A percentile compares a stretch with the other conserved stretches of the same genome.
phyloP scores from a whole-genome alignment of 257 asterid species.

The Solanum sejunctum region DNA sequence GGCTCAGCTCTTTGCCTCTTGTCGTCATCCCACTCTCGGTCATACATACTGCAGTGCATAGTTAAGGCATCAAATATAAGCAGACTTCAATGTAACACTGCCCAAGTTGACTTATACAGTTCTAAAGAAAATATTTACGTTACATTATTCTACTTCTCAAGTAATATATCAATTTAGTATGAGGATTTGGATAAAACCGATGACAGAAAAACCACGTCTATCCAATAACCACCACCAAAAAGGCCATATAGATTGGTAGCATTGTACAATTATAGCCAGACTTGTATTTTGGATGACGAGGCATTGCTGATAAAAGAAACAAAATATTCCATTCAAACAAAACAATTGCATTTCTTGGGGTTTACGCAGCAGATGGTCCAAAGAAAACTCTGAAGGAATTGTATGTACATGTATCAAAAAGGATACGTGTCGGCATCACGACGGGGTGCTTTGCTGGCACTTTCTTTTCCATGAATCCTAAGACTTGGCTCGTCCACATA shows the following conservation, averaged over 20 bases:
- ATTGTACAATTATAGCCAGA: not conserved
- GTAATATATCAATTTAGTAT: not conserved
- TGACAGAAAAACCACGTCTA: not conserved
- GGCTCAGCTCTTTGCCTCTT: conserved; percentile 93
- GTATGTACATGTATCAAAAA: conserved; percentile 5
- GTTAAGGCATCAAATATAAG: conserved; percentile 31
- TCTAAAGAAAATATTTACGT: not conserved
- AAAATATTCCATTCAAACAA: not conserved
- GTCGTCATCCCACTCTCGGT: conserved; percentile 98
- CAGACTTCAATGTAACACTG: not conserved
- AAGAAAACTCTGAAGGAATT: not conserved
- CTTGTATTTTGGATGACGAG: not conserved
- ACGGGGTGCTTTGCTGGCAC: conserved; percentile 53
- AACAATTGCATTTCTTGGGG: not conserved
- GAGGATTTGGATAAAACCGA: not conserved
- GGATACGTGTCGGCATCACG: conserved; percentile 94
- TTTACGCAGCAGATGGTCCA: not conserved
- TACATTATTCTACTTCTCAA: not conserved
- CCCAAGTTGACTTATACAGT: not conserved
- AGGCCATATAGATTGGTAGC: not conserved
- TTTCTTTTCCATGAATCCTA: conserved; percentile 75
- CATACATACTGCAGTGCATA: conserved; percentile 35
- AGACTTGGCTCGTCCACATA: conserved; percentile 73
- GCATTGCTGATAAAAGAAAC: not conserved
- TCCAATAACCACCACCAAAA: not conserved